These are phyloP conservation scores for Mortierella hygrophila DNA, from an alignment of 192 early-diverging fungal species.

Conservation along the genomic window DNA sequence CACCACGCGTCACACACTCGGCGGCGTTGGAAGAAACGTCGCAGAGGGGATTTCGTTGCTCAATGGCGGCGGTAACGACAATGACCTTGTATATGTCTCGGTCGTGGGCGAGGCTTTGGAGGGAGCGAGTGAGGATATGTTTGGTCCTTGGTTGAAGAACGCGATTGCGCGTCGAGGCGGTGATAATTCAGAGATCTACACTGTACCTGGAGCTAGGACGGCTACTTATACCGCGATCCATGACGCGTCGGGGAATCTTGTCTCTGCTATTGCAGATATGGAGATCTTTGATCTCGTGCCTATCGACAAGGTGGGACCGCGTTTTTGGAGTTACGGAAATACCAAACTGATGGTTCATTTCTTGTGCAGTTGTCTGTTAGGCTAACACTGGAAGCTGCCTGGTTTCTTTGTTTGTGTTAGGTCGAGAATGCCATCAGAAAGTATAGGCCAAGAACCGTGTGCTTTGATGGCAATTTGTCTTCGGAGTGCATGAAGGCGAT, in stretches of 20 bases:
- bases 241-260: conserved; percentile 72
- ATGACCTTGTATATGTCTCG: conserved; percentile 73
- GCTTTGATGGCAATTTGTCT: conserved; percentile 83
- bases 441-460: conserved; percentile 65
- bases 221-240: conserved; percentile 90
- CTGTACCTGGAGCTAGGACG: conserved; percentile 61
- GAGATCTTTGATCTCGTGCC: conserved; percentile 74
- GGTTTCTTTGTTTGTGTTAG: conserved; percentile 29
- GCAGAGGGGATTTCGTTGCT: conserved; percentile 82
- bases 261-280: conserved; percentile 96
- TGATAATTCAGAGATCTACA: conserved; percentile 64
- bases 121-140: conserved; percentile 64
- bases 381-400: no score
- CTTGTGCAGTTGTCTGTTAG: no score
- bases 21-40: conserved; percentile 95
- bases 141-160: conserved; percentile 67
- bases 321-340: no score
- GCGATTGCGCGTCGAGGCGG: conserved; percentile 66
- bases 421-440: conserved; percentile 43
- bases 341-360: background rate
- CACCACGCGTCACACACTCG: conserved; percentile 70
- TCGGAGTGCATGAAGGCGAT: conserved; percentile 59
- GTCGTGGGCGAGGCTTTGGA: conserved; percentile 65
- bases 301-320: conserved; percentile 41
- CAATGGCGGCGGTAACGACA: conserved; percentile 55